phyloP scores from a whole-genome alignment of 2,329 filamentous ascomycete genomes.

The Cladophialophora immunda region DNA sequence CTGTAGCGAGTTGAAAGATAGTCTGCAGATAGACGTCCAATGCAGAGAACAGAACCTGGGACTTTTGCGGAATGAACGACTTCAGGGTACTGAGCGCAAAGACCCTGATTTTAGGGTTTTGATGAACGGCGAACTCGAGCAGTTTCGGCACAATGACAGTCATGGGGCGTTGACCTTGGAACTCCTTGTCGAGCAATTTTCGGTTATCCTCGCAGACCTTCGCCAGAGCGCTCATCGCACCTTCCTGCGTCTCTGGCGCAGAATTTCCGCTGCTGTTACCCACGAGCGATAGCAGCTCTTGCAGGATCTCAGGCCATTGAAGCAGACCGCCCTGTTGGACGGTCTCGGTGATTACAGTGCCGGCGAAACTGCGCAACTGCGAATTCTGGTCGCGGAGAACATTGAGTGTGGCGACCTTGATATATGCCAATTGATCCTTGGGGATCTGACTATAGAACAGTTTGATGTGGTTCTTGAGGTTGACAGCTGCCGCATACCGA shows the following conservation, averaged over 20 bases:
- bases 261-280: slow-evolving; percentile 75
- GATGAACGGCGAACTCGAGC: slow-evolving; percentile 82
- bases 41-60: slow-evolving; percentile 80
- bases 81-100: slow-evolving; percentile 87
- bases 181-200: slow-evolving; percentile 83
- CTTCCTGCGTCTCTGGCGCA: slow-evolving; percentile 80
- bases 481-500: slow-evolving; percentile 86
- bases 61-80: slow-evolving; percentile 85
- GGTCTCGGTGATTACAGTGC: slow-evolving; percentile 93
- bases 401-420: slow-evolving; percentile 79
- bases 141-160: slow-evolving; percentile 90
- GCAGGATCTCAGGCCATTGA: slow-evolving; percentile 89
- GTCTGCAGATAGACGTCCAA: slow-evolving; percentile 83
- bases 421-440: slow-evolving; percentile 74
- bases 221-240: slow-evolving; percentile 88
- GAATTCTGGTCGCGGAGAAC: slow-evolving; percentile 81
- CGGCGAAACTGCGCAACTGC: slow-evolving; percentile 87
- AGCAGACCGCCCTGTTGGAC: slow-evolving; percentile 84
- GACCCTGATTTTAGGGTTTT: slow-evolving; percentile 78
- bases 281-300: slow-evolving; percentile 81
- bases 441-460: slow-evolving; percentile 78
- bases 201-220: slow-evolving; percentile 98
- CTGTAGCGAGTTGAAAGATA: slow-evolving; percentile 81
- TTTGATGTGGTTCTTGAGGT: slow-evolving; percentile 94
- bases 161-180: slow-evolving; percentile 86